A percentile compares a stretch with the other conserved stretches of the same genome.
Conservation (phyloP, 2,329 filamentous ascomycete genomes). For the Dactylellina leptospora region DNA sequence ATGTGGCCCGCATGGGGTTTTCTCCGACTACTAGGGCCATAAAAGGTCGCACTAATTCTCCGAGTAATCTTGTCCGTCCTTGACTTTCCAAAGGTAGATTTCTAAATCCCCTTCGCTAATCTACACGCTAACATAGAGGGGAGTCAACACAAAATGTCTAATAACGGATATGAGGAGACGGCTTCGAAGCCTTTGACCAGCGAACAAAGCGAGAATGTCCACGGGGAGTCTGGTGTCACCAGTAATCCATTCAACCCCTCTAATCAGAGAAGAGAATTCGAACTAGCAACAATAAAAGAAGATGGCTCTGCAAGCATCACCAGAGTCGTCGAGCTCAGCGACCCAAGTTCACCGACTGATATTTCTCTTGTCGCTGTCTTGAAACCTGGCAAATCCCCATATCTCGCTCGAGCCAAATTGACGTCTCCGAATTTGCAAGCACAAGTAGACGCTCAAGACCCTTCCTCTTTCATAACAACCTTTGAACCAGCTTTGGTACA, state of each 20-base stretch:
- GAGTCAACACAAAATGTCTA: too few relatives aligned
- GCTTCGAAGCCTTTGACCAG: too few relatives aligned
- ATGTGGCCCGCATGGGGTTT: too few relatives aligned
- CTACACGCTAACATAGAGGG: too few relatives aligned
- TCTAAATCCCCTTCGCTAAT: too few relatives aligned
- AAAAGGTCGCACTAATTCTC: too few relatives aligned
- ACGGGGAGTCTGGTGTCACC: background rate
- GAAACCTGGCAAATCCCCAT: slow-evolving; percentile 11
- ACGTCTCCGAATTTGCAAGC: slow-evolving; percentile 11
- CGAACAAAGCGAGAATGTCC: background rate
- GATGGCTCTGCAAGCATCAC: slow-evolving; percentile 6
- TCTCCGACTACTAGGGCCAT: too few relatives aligned
- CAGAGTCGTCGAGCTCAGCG: slow-evolving; percentile 20
- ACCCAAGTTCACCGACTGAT: background rate
- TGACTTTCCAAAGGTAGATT: too few relatives aligned
- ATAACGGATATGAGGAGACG: too few relatives aligned
- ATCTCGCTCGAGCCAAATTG: slow-evolving; percentile 22
- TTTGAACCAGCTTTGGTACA: background rate
- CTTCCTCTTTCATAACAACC: background rate
- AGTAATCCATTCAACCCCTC: background rate
- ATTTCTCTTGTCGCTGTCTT: slow-evolving; percentile 34
- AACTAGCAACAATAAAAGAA: background rate
- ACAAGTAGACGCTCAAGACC: slow-evolving; percentile 14
- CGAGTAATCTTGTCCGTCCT: too few relatives aligned
- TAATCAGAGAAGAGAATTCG: slow-evolving; percentile 4